Percentiles rank a stretch among this genome's conserved stretches.
phyloP scores from a whole-genome alignment of 139 green algal genomes.

The Ulvella scutata region DNA sequence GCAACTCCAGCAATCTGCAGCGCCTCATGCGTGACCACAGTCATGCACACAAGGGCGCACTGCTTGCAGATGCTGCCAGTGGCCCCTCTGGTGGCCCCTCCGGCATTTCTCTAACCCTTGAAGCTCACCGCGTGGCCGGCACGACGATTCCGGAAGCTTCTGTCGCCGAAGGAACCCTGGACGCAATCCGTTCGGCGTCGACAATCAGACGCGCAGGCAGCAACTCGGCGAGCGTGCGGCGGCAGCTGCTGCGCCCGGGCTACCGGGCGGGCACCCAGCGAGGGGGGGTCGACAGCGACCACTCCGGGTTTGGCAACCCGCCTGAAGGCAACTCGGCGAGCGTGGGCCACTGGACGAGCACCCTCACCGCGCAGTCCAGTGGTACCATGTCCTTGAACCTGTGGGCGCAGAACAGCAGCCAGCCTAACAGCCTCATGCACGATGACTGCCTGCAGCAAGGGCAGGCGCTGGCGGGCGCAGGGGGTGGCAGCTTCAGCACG shows the following conservation, averaged over 20 bases:
- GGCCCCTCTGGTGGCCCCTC: background rate
- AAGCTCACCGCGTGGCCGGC: background rate
- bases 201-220: background rate
- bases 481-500: background rate
- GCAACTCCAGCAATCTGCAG: constrained; percentile 2
- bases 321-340: background rate
- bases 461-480: no score
- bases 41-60: background rate
- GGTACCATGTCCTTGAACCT: no score
- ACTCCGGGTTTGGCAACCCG: background rate
- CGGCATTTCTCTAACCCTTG: background rate
- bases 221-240: background rate
- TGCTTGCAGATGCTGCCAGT: background rate
- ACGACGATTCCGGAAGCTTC: background rate
- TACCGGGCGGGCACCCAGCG: background rate
- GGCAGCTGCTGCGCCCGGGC: background rate
- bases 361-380: no score
- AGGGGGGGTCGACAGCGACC: background rate
- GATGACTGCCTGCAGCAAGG: no score
- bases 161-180: background rate
- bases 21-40: background rate
- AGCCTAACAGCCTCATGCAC: background rate
- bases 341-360: background rate
- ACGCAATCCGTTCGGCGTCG: background rate
- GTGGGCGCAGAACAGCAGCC: background rate